phyloP scores from a whole-genome alignment of 2,329 filamentous ascomycete species.

The Fusarium sp. region DNA sequence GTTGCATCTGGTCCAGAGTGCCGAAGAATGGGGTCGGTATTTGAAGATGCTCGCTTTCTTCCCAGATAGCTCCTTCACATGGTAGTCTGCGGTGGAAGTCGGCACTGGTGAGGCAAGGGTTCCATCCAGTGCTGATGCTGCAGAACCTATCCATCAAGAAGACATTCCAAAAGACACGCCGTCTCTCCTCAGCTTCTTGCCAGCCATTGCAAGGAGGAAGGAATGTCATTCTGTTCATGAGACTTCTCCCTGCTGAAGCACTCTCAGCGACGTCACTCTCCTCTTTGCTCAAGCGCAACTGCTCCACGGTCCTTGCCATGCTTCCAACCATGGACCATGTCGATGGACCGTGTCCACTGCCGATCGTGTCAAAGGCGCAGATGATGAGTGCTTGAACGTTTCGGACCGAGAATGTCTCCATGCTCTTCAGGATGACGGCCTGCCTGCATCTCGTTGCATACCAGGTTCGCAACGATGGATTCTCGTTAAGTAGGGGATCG shows the following conservation, averaged over 20 bases:
- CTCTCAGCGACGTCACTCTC: constrained; percentile 43
- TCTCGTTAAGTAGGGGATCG: constrained; percentile 42
- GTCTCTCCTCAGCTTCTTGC: constrained; percentile 53
- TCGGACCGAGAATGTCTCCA: constrained; percentile 51
- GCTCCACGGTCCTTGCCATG: constrained; percentile 54
- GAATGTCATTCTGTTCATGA: constrained; percentile 49
- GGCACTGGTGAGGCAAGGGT: constrained; percentile 46
- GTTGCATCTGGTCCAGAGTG: constrained; percentile 48
- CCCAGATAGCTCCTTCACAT: constrained; percentile 55
- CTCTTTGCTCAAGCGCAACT: constrained; percentile 52
- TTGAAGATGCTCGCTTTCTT: constrained; percentile 48
- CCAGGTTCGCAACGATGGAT: constrained; percentile 18
- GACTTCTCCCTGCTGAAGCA: constrained; percentile 35
- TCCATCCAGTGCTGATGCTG: constrained; percentile 53
- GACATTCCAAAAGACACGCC: constrained; percentile 56
- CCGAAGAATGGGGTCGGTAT: constrained; percentile 56
- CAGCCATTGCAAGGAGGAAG: constrained; percentile 47
- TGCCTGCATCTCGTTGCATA: constrained; percentile 47
- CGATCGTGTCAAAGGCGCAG: constrained; percentile 52
- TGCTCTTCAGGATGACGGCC: constrained; percentile 47
- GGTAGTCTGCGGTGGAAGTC: constrained; percentile 54
- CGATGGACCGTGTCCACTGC: constrained; percentile 47
- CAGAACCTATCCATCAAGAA: constrained; percentile 57
- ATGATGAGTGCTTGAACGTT: constrained; percentile 52
- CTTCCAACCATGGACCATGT: constrained; percentile 55